phyloP scores from a whole-genome alignment of 2,329 filamentous ascomycete genomes.

The Acephala macrosclerotiorum region DNA sequence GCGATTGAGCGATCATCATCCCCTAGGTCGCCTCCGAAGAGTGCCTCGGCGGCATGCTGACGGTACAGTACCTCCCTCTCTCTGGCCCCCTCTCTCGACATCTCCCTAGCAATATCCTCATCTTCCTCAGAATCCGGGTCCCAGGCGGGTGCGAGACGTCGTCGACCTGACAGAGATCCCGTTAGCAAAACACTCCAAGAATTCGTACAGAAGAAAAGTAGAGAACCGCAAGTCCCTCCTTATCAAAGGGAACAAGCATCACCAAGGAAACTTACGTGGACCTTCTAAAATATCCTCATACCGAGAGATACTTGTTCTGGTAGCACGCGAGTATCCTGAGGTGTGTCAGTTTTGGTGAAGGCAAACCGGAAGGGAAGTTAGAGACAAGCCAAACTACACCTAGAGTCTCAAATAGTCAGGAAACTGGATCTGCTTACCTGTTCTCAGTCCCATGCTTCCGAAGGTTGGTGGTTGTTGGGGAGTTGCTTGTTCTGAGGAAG shows the following conservation, averaged over 20 bases:
- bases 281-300: slow-evolving; percentile 1
- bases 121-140: slow-evolving; percentile 11
- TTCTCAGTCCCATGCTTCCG: background rate
- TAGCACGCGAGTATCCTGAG: slow-evolving; percentile 4
- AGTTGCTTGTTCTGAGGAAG: background rate
- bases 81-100: background rate
- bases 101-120: slow-evolving; percentile 29
- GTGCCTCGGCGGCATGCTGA: slow-evolving; percentile 11
- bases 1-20: slow-evolving; percentile 36
- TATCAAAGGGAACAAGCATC: background rate
- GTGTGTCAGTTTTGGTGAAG: background rate
- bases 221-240: background rate
- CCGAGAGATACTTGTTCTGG: slow-evolving; percentile 6
- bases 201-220: background rate
- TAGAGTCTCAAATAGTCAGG: background rate
- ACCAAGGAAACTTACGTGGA: slow-evolving; percentile 1
- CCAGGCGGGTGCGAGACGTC: background rate
- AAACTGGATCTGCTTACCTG: slow-evolving; percentile 2
- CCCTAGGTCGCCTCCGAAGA: slow-evolving; percentile 18
- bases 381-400: background rate
- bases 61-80: slow-evolving; percentile 28
- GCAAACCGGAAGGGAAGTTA: background rate
- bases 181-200: background rate
- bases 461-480: background rate
- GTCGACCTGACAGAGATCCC: background rate